These are phyloP conservation scores for Suhomyces taliae DNA, from an alignment of 1,139 yeast genomes.

Conservation along the genomic window DNA sequence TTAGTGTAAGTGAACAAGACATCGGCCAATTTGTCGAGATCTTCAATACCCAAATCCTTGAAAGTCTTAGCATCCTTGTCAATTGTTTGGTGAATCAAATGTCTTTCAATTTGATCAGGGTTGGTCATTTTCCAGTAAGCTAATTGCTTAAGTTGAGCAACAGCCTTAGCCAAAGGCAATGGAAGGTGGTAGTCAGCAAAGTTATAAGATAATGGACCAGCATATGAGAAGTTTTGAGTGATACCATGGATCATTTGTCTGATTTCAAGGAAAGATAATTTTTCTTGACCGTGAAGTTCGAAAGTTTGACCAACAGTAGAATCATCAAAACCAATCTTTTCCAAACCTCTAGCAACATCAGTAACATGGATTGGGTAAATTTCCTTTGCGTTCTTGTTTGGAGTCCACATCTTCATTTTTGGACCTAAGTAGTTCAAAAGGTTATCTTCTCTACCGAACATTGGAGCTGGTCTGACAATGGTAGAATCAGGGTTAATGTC, in stretches of 20 bases:
- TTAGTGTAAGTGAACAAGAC: conserved; percentile 65
- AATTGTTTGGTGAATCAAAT: conserved; percentile 64
- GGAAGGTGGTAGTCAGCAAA: conserved; percentile 48
- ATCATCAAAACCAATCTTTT: conserved; percentile 79
- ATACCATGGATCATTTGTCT: conserved; percentile 70
- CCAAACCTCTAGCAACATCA: conserved; percentile 80
- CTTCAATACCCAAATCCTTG: conserved; percentile 67
- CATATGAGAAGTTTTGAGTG: conserved; percentile 57
- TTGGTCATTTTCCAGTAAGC: conserved; percentile 71
- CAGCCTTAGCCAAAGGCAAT: conserved; percentile 45
- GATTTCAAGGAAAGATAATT: conserved; percentile 61
- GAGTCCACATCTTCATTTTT: conserved; percentile 57
- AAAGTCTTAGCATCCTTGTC: conserved; percentile 66
- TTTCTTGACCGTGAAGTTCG: conserved; percentile 76
- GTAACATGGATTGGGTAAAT: conserved; percentile 73
- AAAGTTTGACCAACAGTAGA: conserved; percentile 73
- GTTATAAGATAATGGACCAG: conserved; percentile 55
- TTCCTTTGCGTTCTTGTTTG: conserved; percentile 63
- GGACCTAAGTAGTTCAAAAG: conserved; percentile 66
- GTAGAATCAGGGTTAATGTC: conserved; percentile 74
- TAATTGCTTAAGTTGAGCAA: conserved; percentile 49
- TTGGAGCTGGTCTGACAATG: conserved; percentile 82
- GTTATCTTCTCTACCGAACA: conserved; percentile 76
- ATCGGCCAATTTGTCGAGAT: conserved; percentile 67
- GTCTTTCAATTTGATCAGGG: conserved; percentile 78